Evolutionary conservation across 495 filamentous ascomycete genomes (phyloP).

Genomic region (Thermochaetoides thermophila): DNA sequence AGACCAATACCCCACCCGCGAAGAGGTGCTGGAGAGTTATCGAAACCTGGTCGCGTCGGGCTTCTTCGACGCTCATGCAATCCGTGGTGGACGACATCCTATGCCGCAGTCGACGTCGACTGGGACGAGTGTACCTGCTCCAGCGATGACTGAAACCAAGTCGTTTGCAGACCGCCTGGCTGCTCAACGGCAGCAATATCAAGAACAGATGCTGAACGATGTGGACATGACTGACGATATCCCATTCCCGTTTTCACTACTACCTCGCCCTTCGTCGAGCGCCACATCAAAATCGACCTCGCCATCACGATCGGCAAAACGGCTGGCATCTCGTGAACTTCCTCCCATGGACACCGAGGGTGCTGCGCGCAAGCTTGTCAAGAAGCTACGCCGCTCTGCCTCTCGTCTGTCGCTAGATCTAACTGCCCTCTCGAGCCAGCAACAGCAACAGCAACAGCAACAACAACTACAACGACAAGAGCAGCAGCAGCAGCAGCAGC

Average conservation of each 20-base stretch:
- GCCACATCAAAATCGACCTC: background rate
- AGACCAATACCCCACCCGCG: conserved; percentile 21
- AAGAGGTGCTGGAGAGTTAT: conserved; percentile 33
- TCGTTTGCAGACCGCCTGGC: conserved; percentile 3
- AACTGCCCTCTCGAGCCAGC: background rate
- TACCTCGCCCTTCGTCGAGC: background rate
- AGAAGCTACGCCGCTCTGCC: conserved; percentile 20
- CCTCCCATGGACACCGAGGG: conserved; percentile 9
- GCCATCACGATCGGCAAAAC: conserved; percentile 16
- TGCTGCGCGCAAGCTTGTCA: conserved; percentile 20
- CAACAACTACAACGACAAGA: too few relatives aligned
- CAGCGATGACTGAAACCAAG: conserved; percentile 1
- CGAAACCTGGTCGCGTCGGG: conserved; percentile 29
- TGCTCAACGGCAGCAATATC: conserved; percentile 2
- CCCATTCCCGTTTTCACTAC: background rate
- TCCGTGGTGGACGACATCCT: conserved; percentile 30
- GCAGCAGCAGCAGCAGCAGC: too few relatives aligned
- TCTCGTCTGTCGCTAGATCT: conserved; percentile 11
- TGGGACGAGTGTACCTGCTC: background rate
- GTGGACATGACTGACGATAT: too few relatives aligned
- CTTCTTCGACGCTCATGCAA: conserved; percentile 34
- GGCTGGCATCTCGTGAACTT: conserved; percentile 7
- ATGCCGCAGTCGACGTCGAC: conserved; percentile 5
- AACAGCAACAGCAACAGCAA: background rate
- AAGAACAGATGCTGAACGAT: conserved; percentile 4